A percentile compares a stretch with the other conserved stretches of the same genome.
Conservation (phyloP, 257 asterid genomes). For the Anisodus acutangulus region DNA sequence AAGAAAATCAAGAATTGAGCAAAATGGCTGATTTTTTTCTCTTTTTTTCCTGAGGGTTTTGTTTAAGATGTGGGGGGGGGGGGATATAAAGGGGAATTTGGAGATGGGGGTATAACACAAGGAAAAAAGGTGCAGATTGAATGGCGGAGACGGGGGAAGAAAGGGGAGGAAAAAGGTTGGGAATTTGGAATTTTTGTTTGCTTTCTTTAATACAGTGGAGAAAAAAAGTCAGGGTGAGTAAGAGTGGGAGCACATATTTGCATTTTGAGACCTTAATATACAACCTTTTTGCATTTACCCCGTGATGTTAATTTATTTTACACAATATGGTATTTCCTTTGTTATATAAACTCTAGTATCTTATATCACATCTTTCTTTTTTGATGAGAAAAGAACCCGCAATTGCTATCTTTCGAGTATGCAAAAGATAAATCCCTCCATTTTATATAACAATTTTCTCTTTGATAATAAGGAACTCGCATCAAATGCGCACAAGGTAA, state of each 20-base stretch:
- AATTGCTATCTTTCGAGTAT: no score
- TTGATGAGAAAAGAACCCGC: no score
- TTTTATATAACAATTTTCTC: no score
- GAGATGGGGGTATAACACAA: background rate
- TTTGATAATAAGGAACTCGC: no score
- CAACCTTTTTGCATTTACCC: background rate
- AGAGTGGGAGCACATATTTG: background rate
- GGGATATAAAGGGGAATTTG: no score
- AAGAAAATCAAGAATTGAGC: background rate
- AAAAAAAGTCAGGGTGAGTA: conserved; percentile 3
- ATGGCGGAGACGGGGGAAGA: conserved; percentile 47
- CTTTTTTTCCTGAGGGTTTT: background rate
- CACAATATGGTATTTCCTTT: background rate
- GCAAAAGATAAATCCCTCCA: no score
- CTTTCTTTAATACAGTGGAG: background rate
- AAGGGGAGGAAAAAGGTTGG: background rate
- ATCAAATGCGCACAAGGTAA: no score
- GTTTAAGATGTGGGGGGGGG: background rate
- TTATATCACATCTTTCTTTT: background rate
- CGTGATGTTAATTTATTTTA: background rate
- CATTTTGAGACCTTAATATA: background rate
- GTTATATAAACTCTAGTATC: no score
- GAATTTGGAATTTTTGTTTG: conserved; percentile 27
- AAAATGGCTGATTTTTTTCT: background rate
- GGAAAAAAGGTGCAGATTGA: conserved; percentile 29